These are phyloP conservation scores for Xylariaceae sp. DNA, from an alignment of 2,329 filamentous ascomycete species.

Conservation along the genomic window DNA sequence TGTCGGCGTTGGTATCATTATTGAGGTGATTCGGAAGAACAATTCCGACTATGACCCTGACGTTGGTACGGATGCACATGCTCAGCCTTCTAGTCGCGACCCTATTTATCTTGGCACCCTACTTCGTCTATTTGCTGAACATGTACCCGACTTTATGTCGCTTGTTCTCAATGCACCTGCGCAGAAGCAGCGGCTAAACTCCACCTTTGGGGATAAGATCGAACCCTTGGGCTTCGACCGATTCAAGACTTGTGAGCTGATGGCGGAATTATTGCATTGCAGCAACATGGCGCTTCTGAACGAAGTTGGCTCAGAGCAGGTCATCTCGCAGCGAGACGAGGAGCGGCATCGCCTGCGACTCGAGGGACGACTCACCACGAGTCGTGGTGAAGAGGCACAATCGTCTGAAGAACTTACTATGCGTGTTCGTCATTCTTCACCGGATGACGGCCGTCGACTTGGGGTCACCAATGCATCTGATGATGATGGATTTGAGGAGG, in stretches of 20 bases:
- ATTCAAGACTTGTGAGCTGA: slow-evolving; percentile 98
- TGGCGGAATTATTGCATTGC: slow-evolving; percentile 96
- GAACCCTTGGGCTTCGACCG: slow-evolving; percentile 95
- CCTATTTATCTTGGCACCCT: slow-evolving; percentile 95
- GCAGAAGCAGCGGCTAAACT: slow-evolving; percentile 76
- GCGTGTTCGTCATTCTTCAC: slow-evolving; percentile 55
- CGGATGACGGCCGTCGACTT: slow-evolving; percentile 69
- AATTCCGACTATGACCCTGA: slow-evolving; percentile 99
- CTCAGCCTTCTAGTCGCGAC: slow-evolving; percentile 81
- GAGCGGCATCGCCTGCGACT: slow-evolving; percentile 80
- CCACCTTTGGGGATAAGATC: slow-evolving; percentile 88
- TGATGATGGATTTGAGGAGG: slow-evolving; percentile 93
- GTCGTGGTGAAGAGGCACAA: slow-evolving; percentile 48
- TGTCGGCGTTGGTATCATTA: slow-evolving; percentile 95
- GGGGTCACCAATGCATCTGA: slow-evolving; percentile 84
- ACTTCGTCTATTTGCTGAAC: slow-evolving; percentile 84
- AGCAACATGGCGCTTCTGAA: slow-evolving; percentile 98
- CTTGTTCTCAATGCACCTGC: slow-evolving; percentile 81
- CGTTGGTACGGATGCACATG: slow-evolving; percentile 78
- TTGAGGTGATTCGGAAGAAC: slow-evolving; percentile 98
- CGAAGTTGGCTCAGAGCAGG: slow-evolving; percentile 85
- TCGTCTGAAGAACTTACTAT: slow-evolving; percentile 69
- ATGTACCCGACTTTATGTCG: slow-evolving; percentile 92
- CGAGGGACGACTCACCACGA: slow-evolving; percentile 73
- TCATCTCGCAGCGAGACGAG: slow-evolving; percentile 78